Evolutionary conservation across 2,329 filamentous ascomycete genomes (phyloP), one percentile per base, ranked within the genome.

Genomic region (Colletotrichum higginsianum): DNA sequence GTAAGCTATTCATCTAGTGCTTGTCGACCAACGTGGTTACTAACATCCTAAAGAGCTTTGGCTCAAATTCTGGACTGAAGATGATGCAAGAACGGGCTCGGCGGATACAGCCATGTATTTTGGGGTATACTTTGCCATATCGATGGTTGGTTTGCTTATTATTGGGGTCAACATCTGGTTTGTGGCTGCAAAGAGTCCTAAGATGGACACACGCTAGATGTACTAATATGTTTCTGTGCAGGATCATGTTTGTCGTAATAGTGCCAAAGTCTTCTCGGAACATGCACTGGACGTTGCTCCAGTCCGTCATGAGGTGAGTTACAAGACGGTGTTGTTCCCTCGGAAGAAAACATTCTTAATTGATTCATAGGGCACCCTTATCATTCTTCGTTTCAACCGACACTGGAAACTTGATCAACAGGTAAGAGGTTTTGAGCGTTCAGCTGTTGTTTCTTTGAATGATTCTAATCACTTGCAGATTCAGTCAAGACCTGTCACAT

Each of bases 401-500:
- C 52, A 73, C 66, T 2, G 75, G 76, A 18, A 67, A 75, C 13
- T 67, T 76, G 23, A 58, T 74, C 11, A 75, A 76, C 53, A 74
- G 77, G 68, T 71, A 52, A 18, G 1, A 42, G 13, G 0, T 7
- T 7, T 3, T n/a, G n/a, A 5, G 16, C n/a, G 18, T 55, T 7
- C n/a, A 40, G 4, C 7, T 18, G 30, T 5, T n/a, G 52, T 16
- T 56, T 11, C 16, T 18, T 35, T 56, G 26, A 56, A 26, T n/a
- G 18, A 30, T 30, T 8, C 49, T 52, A 7, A 52, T 3, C 6
- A 13, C 0, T 2, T 21, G 11, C 8, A 67, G 68, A 26, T 79
- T 79, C 68, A 78, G 76, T 23, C 77, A 78, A 49, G 78, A 79
- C 60, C 67, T 76, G 21, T 74, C 74, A 6, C 72, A 78, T 38